phyloP scores from a whole-genome alignment of 352 stramenopile genomes.

The Phytophthora europaea region DNA sequence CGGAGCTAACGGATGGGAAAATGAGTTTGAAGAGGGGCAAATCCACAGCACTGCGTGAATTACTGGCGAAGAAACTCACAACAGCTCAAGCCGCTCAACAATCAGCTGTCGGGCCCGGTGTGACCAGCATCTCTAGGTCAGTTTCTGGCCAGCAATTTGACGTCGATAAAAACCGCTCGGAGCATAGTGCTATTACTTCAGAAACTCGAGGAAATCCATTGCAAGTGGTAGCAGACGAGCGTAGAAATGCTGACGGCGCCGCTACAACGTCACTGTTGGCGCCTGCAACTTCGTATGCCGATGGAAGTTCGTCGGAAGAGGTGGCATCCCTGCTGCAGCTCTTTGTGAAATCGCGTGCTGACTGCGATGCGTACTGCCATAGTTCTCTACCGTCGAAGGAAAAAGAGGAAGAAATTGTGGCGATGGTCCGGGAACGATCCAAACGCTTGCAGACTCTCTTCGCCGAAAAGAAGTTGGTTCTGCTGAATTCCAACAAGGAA shows the following conservation, averaged over 20 bases:
- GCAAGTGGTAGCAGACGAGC: conserved; percentile 23
- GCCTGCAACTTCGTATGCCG: conserved; percentile 8
- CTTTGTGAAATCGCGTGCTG: conserved; percentile 69
- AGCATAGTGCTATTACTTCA: conserved; percentile 14
- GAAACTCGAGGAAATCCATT: conserved; percentile 27
- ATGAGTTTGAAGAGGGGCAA: conserved; percentile 51
- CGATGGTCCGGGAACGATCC: conserved; percentile 77
- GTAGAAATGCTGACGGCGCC: conserved; percentile 22
- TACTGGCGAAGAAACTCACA: conserved; percentile 65
- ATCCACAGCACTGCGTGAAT: conserved; percentile 57
- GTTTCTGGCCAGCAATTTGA: conserved; percentile 42
- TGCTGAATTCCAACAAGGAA: conserved; percentile 75
- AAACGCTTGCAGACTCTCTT: conserved; percentile 77
- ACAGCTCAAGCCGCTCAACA: conserved; percentile 27
- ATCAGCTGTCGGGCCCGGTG: conserved; percentile 8
- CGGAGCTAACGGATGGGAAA: conserved; percentile 57
- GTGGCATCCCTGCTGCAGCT: conserved; percentile 70
- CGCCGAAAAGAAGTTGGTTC: conserved; percentile 74
- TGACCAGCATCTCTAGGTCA: conserved; percentile 29
- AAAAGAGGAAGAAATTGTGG: conserved; percentile 85
- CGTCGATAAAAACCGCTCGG: conserved; percentile 23
- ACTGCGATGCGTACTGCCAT: conserved; percentile 83
- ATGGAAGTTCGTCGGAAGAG: conserved; percentile 50
- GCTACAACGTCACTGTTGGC: conserved; percentile 9
- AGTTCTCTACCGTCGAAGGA: conserved; percentile 64